Conservation (phyloP, 345 rosid species). For the Rhodamnia argentea region DNA sequence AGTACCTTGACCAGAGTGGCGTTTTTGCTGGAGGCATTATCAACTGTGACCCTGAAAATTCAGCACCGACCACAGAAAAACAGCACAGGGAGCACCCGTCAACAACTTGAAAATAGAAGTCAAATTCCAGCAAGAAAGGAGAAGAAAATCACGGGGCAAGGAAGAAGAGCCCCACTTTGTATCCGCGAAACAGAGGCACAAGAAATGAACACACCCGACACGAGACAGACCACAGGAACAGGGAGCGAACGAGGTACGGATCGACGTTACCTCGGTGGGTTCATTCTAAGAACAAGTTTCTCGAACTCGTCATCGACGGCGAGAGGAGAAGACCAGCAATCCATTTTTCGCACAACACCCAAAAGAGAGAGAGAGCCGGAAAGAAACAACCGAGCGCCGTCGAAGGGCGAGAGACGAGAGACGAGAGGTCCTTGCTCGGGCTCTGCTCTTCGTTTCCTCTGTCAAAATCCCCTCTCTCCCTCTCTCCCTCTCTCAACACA, state of each 20-base stretch:
- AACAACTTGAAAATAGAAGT: conserved; percentile 1
- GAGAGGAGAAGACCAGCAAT: conserved; percentile 48
- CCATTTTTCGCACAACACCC: conserved; percentile 20
- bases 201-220: not conserved
- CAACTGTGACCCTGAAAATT: conserved; percentile 58
- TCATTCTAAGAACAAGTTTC: conserved; percentile 68
- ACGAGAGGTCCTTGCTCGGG: not conserved
- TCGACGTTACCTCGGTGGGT: conserved; percentile 57
- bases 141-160: not conserved
- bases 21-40: conserved; percentile 46
- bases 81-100: not conserved
- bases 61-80: conserved; percentile 4
- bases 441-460: not conserved
- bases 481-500: not conserved
- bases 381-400: not conserved
- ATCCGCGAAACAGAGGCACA: not conserved
- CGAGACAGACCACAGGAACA: not conserved
- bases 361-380: not conserved
- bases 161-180: not conserved
- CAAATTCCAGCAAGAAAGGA: not conserved
- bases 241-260: not conserved
- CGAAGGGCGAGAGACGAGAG: not conserved
- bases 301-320: conserved; percentile 52
- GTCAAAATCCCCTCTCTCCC: not conserved
- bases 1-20: conserved; percentile 61